Conservation (phyloP, 139 green algal genomes). For the Chlorella sp. region DNA sequence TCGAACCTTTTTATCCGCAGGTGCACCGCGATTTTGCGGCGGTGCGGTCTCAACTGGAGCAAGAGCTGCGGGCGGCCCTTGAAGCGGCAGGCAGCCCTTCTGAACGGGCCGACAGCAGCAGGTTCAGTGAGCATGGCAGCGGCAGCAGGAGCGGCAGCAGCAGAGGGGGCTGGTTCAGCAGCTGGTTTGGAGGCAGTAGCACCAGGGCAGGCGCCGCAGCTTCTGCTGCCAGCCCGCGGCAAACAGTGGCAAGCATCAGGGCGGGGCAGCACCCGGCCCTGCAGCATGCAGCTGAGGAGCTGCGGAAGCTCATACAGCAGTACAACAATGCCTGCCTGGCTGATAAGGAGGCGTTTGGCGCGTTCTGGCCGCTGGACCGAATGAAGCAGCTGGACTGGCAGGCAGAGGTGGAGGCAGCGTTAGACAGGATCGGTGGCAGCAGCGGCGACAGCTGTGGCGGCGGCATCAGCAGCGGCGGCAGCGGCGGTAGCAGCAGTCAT, state of each 20-base stretch:
- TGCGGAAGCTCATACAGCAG: conserved; percentile 56
- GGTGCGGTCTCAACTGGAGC: not conserved
- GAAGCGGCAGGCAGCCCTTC: too few relatives aligned
- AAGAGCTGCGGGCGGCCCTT: not conserved
- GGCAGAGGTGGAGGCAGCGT: conserved; percentile 5
- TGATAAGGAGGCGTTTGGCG: conserved; percentile 21
- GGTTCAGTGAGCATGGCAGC: not conserved
- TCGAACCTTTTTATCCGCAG: too few relatives aligned
- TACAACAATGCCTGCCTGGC: conserved; percentile 30
- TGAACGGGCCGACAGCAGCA: not conserved
- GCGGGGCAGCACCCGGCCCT: conserved; percentile 11
- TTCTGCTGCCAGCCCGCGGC: conserved; percentile 47
- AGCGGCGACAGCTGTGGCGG: not conserved
- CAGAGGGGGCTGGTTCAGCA: not conserved
- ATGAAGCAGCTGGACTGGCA: conserved; percentile 9
- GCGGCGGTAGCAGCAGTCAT: not conserved
- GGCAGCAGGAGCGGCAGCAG: not conserved
- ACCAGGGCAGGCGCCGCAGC: not conserved
- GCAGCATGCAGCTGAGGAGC: conserved; percentile 14
- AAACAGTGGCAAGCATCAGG: not conserved
- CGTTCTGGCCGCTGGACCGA: conserved; percentile 16
- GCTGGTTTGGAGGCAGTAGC: not conserved
- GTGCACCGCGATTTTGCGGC: not conserved
- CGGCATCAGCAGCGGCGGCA: not conserved
- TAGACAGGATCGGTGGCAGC: not conserved